Evolutionary conservation across 139 green algal species (phyloP), one percentile per base, ranked within the genome.

Genomic region (Picochlorum sp.): DNA sequence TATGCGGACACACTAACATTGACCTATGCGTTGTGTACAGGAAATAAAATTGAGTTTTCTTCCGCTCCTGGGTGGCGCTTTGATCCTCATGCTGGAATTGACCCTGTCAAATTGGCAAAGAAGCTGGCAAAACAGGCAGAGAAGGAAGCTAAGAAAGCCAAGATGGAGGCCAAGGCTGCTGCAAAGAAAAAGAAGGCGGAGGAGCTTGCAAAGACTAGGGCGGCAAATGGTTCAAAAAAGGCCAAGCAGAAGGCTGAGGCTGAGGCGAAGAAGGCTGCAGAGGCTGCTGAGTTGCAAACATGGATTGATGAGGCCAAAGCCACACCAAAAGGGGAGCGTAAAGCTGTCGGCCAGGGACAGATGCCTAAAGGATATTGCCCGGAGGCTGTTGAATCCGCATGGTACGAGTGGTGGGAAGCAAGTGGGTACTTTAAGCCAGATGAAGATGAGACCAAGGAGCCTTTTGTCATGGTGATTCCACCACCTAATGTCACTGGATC

Each of bases 401-500:
- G 83, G 82, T 81, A 84, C 59, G 68, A 77, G 16, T 86, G 88
- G 91, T 99, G 94, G 92, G 85, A 95, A 77, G 18, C 78, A 61
- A 74, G 65, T 15, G 90, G 89, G 61, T 97, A 85, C 79, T 98
- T 98, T 82, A 92, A 89, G 75, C 76, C 92, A 16, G 80, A 92
- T 73, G 18, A 60, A 0, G 62, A 85, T 45, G 66, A 31, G 3
- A 54, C 15, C 8, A 51, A 45, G 4, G 30, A 81, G 1, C 85
- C 85, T 20, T 99, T 97, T 79, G 83, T 91, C 16, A 96, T 99
- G 50, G 92, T 99, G 55, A 98, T 99, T 74, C 94, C 94, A 2
- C 94, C 94, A 15, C 94, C 94, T 30, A 99, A 99, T 75, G 94
- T 99, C 15, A 99, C 94, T 10, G 94, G 94, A 21, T 81, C 78